Evolutionary conservation across 768 basidiomycete genomes (phyloP).

Genomic region (Rubroboletus satanas): DNA sequence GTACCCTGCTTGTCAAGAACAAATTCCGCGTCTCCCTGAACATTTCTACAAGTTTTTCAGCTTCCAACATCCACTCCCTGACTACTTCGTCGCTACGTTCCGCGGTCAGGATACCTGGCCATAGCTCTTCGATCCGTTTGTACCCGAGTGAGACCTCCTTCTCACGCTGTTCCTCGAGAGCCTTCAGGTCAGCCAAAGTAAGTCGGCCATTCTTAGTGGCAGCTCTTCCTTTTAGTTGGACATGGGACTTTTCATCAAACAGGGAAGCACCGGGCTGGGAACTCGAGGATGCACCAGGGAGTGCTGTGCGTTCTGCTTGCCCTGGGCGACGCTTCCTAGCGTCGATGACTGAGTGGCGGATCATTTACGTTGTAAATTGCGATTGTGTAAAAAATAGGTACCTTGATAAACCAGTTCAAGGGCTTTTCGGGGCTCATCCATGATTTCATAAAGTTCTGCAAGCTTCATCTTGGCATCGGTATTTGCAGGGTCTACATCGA

Average conservation of each 20-base stretch:
- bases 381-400: slow-evolving; percentile 23
- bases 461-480: slow-evolving; percentile 86
- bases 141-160: slow-evolving; percentile 59
- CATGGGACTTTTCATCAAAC: slow-evolving; percentile 52
- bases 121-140: slow-evolving; percentile 55
- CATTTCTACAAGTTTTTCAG: slow-evolving; percentile 81
- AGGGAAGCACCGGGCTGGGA: slow-evolving; percentile 44
- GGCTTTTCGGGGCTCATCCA: slow-evolving; percentile 35
- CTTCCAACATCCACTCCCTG: slow-evolving; percentile 76
- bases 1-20: slow-evolving; percentile 74
- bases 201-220: slow-evolving; percentile 40
- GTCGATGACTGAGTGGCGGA: slow-evolving; percentile 52
- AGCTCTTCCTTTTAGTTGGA: slow-evolving; percentile 34
- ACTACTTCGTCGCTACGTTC: slow-evolving; percentile 47
- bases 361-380: slow-evolving; percentile 41
- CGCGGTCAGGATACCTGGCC: slow-evolving; percentile 48
- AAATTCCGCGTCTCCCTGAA: slow-evolving; percentile 84
- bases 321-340: slow-evolving; percentile 47
- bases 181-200: slow-evolving; percentile 54
- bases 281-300: slow-evolving; percentile 10
- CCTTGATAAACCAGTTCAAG: slow-evolving; percentile 43
- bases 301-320: slow-evolving; percentile 9
- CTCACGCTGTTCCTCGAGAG: slow-evolving; percentile 64
- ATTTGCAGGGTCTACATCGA: slow-evolving; percentile 67
- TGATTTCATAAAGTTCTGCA: slow-evolving; percentile 84